Base-by-base conservation (phyloP, 495 filamentous ascomycete species). In the Halenospora varia region DNA sequence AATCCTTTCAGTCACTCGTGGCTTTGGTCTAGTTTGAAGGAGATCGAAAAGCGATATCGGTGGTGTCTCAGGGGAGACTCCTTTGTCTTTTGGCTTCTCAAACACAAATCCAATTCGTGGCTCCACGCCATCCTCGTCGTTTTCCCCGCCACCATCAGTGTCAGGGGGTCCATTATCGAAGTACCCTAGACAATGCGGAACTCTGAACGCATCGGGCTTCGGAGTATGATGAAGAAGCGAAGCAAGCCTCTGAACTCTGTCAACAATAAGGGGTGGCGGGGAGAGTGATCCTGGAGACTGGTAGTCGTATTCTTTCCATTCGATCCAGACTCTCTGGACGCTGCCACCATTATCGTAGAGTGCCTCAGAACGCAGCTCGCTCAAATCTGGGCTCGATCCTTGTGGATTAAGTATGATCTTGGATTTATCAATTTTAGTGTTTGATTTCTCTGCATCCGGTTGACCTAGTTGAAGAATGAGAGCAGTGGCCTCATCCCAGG, bases 291-390 rank as follows among this genome's bases (percentile, higher is more conserved):
- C 66, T 42, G 46, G 62, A n/a, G 17, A 45, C 46, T 68, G 68
- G 1, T 61, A 60, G 26, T 75, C 74, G 48, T 75, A 77, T 42
- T 75, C 73, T 59, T 75, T 77, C 74, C 74, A 77, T 56, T 77
- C 74, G 4, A 77, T 63, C 74, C 74, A 77, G 1, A 77, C 73
- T 39, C 64, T 67, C 50, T 69, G 71, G 17, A 23, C 51, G 0
- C 10, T 19, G 25, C 67, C 64, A 19, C 55, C 66, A 11, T 66
- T 39, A 1, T 41, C 57, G 18, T 73, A 66, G 9, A 58, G 44
- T 10, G 72, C 74, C 46, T 73, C 74, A 51, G 69, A 71, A 6
- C 74, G 62, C 0, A 70, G 59, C 13, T 61, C 48, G 24, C 71
- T 70, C 2, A 59, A 52, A 50, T 70, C 18, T 1, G 24, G 13